Percentiles rank a stretch among this genome's conserved stretches.
phyloP scores from a whole-genome alignment of 257 asterid species.

The Avicennia marina region DNA sequence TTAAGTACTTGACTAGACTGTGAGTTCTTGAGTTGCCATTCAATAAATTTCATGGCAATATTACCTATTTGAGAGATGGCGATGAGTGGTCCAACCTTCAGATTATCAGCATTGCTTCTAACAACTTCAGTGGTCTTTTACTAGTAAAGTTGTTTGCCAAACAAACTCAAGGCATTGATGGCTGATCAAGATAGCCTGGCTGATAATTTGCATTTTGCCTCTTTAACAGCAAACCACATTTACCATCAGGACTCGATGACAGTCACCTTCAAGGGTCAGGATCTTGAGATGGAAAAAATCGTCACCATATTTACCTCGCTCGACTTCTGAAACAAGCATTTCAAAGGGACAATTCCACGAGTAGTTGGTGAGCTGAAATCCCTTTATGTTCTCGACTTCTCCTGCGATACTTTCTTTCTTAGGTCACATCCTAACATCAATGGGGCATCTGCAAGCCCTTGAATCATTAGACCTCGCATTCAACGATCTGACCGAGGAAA shows the following conservation, averaged over 20 bases:
- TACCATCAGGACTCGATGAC: conserved; percentile 44
- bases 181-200: not conserved
- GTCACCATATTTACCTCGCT: conserved; percentile 31
- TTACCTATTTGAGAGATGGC: conserved; percentile 20
- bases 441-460: conserved; percentile 21
- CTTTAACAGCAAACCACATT: not conserved
- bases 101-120: conserved; percentile 27
- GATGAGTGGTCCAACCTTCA: not conserved
- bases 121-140: conserved; percentile 28
- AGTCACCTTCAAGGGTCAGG: conserved; percentile 36
- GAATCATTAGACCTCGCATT: conserved; percentile 38
- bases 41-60: conserved; percentile 36
- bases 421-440: conserved; percentile 32
- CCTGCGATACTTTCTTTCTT: conserved; percentile 31
- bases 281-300: conserved; percentile 34
- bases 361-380: conserved; percentile 26
- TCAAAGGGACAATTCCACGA: conserved; percentile 35
- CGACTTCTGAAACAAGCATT: conserved; percentile 45
- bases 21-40: conserved; percentile 23
- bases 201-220: conserved; percentile 16
- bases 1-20: conserved; percentile 20
- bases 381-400: conserved; percentile 35
- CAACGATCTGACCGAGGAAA: conserved; percentile 36
- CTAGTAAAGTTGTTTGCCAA: conserved; percentile 19
- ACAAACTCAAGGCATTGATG: conserved; percentile 25